These are phyloP conservation scores for Mucor lusitanicus DNA, from an alignment of 371 early-diverging fungal genomes.

Conservation along the genomic window DNA sequence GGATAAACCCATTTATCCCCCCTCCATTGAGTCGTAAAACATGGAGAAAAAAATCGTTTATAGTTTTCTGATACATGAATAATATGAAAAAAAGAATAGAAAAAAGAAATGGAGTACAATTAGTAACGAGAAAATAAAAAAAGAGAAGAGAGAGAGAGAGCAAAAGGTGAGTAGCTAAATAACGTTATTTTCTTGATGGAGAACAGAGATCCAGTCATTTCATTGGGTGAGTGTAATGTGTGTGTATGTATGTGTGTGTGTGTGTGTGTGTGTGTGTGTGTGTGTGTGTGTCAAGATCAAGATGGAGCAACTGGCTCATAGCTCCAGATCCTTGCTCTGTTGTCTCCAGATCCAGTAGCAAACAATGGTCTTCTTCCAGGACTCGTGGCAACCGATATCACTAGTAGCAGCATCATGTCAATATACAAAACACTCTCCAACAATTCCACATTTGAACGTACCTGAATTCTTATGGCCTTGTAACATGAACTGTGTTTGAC, in stretches of 20 bases:
- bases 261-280: neutral
- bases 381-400: slow-evolving; percentile 87
- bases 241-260: too few relatives aligned
- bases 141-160: neutral
- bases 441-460: slow-evolving; percentile 24
- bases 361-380: slow-evolving; percentile 74
- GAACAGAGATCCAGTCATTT: neutral
- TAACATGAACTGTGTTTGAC: slow-evolving; percentile 85
- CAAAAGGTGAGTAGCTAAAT: neutral
- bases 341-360: slow-evolving; percentile 95
- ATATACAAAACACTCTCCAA: neutral
- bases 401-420: too few relatives aligned
- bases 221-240: too few relatives aligned
- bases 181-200: neutral
- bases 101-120: neutral
- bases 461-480: slow-evolving; percentile 97
- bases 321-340: slow-evolving; percentile 87
- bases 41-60: neutral
- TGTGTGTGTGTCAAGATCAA: neutral
- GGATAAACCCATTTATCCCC: neutral
- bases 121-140: neutral
- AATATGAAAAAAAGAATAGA: neutral
- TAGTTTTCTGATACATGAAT: neutral
- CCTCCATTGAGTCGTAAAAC: neutral
- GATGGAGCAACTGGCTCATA: slow-evolving; percentile 40